phyloP scores from a whole-genome alignment of 1,284 basidiomycete species.

The Melampsora larici-populina region DNA sequence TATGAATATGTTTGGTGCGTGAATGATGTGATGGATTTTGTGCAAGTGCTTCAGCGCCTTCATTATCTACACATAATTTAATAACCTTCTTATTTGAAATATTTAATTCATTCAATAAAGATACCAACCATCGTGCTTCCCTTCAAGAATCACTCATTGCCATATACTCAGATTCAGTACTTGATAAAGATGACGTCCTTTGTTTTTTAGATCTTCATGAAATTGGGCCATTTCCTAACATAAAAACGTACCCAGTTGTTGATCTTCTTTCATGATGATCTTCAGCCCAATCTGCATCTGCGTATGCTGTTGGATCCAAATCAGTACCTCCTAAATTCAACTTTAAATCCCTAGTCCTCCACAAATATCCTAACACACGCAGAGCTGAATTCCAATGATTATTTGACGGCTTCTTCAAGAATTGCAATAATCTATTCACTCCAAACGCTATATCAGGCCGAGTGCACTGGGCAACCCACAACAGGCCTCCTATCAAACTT shows the following conservation, averaged over 20 bases:
- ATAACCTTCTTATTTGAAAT: no score
- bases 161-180: no score
- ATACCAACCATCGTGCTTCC: no score
- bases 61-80: not conserved
- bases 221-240: not conserved
- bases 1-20: slow-evolving; percentile 13
- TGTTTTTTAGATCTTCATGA: not conserved
- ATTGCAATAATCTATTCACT: slow-evolving; percentile 3
- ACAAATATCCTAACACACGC: slow-evolving; percentile 4
- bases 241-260: not conserved
- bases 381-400: slow-evolving; percentile 10
- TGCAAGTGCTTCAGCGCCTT: slow-evolving; percentile 9
- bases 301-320: not conserved
- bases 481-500: no score
- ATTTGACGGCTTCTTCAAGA: not conserved
- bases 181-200: not conserved
- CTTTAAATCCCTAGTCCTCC: not conserved
- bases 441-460: no score
- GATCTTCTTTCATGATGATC: not conserved
- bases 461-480: no score
- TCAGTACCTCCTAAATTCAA: not conserved
- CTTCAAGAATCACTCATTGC: no score
- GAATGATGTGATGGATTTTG: not conserved
- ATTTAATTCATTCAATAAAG: no score
- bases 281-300: slow-evolving; percentile 25